Base-by-base conservation (phyloP, 2,329 filamentous ascomycete genomes). In the Eurotiales sp. region DNA sequence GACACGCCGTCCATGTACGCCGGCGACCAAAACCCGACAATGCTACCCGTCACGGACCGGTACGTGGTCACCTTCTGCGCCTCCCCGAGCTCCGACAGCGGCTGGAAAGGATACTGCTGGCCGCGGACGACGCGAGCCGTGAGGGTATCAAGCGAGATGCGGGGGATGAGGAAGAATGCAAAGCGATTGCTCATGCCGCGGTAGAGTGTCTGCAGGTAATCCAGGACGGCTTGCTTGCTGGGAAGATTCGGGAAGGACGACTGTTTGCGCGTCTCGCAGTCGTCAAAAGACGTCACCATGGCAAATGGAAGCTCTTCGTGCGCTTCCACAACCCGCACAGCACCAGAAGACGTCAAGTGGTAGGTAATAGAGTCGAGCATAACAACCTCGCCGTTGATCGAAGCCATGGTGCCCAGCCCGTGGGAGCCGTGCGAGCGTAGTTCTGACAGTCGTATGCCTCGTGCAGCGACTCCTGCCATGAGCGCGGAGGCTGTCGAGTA, bases 21-120 rank as follows among this genome's bases (percentile, higher is more conserved):
- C 8, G 51, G 51, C 29, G 46, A 46, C 51, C 51, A 54, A 42
- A 54, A 54, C n/a, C 51, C 51, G n/a, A 54, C 51, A 21, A 54
- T 42, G 15, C 41, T 42, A 4, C 51, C 51, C 11, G 25, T 8
- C 8, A 50, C 46, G 1, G 17, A 21, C 41, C 32, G 17, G 36
- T 54, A 54, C 14, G 42, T 50, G 14, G 50, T 46, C 21, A 54
- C 46, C 22, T 54, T 54, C 6, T 54, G 51, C 34, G 41, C 42
- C 15, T 54, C 46, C 4, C 51, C 51, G 1, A 54, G 46, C 4
- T 54, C 51, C 17, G 51, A 46, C 22, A 54, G 46, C 17, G 51
- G 51, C 47, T 54, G 51, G 40, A 21, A 27, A 4, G 51, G 46
- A 34, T 54, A 50, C 34, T 54, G 46, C 34, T 54, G 51, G 5